Percentiles rank a stretch among this genome's conserved stretches.
Evolutionary conservation across 345 rosid genomes (phyloP).

Genomic region (Eucalyptus decipiens): DNA sequence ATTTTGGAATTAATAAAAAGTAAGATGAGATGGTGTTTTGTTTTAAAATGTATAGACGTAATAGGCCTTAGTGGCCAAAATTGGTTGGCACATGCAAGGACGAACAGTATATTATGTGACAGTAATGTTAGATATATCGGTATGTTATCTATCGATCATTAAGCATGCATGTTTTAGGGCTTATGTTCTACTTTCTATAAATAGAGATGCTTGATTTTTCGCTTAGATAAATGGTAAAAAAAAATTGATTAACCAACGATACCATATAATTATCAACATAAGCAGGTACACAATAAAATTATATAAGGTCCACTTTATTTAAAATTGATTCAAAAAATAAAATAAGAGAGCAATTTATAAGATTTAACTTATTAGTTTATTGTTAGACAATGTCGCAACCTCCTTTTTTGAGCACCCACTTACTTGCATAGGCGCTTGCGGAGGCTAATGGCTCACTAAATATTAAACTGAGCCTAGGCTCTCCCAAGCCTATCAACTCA

Average conservation of each 20-base stretch:
- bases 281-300: background rate
- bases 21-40: background rate
- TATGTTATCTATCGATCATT: background rate
- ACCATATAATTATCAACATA: background rate
- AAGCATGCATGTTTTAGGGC: background rate
- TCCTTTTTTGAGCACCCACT: too few relatives aligned
- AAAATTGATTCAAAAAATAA: background rate
- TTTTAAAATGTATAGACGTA: background rate
- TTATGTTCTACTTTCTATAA: background rate
- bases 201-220: background rate
- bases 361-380: background rate
- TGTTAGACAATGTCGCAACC: background rate
- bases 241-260: background rate
- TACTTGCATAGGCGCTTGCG: too few relatives aligned
- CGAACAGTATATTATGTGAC: background rate
- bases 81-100: background rate
- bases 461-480: too few relatives aligned
- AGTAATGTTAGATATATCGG: too few relatives aligned
- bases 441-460: too few relatives aligned
- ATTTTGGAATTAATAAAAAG: background rate
- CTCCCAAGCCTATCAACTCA: too few relatives aligned
- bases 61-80: background rate
- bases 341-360: background rate
- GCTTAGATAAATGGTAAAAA: background rate
- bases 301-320: background rate